Evolutionary conservation across 2,329 filamentous ascomycete genomes (phyloP).

Genomic region (Colletotrichum musicola): DNA sequence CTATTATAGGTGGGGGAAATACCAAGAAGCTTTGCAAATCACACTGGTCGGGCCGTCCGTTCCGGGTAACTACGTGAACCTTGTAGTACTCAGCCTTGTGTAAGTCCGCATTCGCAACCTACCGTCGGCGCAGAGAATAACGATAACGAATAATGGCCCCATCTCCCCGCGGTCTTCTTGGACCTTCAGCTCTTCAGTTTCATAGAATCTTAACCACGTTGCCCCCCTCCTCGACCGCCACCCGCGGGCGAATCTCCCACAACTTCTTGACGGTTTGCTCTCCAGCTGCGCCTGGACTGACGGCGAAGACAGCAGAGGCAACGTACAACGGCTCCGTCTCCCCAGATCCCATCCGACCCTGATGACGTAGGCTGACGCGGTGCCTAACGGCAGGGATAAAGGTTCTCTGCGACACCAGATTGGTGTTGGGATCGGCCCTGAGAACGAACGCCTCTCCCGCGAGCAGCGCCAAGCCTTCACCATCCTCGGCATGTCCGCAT

Average conservation of each 20-base stretch:
- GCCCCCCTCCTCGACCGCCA: background rate
- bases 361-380: background rate
- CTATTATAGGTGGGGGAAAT: constrained; percentile 2
- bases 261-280: background rate
- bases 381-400: constrained; percentile 28
- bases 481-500: background rate
- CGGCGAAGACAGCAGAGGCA: constrained; percentile 21
- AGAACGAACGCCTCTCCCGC: constrained; percentile 21
- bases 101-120: background rate
- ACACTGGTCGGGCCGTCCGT: background rate
- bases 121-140: background rate
- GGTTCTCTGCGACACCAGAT: constrained; percentile 34
- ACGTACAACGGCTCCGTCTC: background rate
- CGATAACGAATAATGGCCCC: background rate
- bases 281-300: background rate
- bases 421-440: constrained; percentile 41
- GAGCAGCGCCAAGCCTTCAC: background rate
- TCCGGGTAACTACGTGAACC: background rate
- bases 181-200: background rate
- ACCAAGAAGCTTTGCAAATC: background rate
- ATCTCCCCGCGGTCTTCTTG: too few species aligned
- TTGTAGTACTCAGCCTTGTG: background rate
- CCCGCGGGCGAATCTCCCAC: background rate
- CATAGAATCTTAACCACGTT: background rate
- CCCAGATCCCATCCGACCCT: background rate